Percentiles rank a stretch among this genome's conserved stretches.
Conservation (phyloP, 176 grass and related monocot genomes). For the Rhynchospora pubera region DNA sequence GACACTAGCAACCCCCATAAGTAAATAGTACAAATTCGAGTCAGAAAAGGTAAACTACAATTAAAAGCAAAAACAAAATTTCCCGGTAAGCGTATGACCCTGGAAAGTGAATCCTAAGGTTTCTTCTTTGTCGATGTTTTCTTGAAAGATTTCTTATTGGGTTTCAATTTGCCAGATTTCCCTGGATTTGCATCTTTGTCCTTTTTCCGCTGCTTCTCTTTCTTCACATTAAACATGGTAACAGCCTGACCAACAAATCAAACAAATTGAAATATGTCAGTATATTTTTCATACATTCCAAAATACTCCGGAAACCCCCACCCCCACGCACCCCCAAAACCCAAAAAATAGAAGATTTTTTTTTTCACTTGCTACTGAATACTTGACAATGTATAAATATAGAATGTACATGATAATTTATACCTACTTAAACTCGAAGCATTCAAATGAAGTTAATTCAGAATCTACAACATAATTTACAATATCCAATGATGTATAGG, state of each 20-base stretch:
- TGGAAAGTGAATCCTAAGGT: background rate
- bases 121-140: slow-evolving; percentile 59
- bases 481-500: background rate
- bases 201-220: slow-evolving; percentile 63
- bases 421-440: too few relatives aligned
- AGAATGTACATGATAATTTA: background rate
- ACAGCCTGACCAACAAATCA: slow-evolving; percentile 48
- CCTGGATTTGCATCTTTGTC: slow-evolving; percentile 26
- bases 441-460: too few relatives aligned
- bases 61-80: background rate
- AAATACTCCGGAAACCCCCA: background rate
- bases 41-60: background rate
- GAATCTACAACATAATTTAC: background rate
- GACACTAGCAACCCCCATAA: too few relatives aligned
- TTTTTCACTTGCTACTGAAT: background rate
- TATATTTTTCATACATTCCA: background rate
- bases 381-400: background rate
- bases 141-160: slow-evolving; percentile 52
- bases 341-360: background rate
- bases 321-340: background rate
- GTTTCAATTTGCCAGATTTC: slow-evolving; percentile 44
- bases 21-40: slow-evolving; percentile 9
- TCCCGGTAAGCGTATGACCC: background rate
- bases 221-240: slow-evolving; percentile 79
- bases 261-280: background rate